These are phyloP conservation scores for Geopyxis carbonaria DNA, from an alignment of 495 filamentous ascomycete species.

Conservation along the genomic window DNA sequence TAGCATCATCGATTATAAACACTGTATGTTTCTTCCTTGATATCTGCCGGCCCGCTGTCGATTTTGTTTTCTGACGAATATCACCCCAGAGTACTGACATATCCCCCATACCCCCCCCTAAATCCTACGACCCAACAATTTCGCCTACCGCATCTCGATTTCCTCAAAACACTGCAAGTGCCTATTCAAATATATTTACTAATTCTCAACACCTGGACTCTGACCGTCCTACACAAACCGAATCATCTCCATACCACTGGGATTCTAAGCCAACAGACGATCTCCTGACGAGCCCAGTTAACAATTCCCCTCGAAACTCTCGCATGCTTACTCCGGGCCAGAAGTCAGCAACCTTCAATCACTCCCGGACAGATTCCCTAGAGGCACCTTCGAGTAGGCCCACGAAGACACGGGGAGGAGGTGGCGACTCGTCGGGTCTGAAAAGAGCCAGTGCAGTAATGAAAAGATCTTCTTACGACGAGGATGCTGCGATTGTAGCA, in stretches of 20 bases:
- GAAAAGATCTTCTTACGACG: constrained; percentile 18
- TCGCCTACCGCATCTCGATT: constrained; percentile 16
- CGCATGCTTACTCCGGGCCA: constrained; percentile 24
- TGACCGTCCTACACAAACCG: constrained; percentile 19
- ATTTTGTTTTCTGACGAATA: too few species aligned
- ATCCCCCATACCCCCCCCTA: constrained; percentile 21
- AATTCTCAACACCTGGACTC: constrained; percentile 17
- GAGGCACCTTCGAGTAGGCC: constrained; percentile 14
- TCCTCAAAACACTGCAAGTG: constrained; percentile 5
- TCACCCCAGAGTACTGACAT: too few species aligned
- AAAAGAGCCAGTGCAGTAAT: constrained; percentile 21
- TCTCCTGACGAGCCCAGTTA: constrained; percentile 14
- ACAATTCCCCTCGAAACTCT: constrained; percentile 22
- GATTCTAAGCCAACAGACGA: constrained; percentile 16
- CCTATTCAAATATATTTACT: constrained; percentile 21
- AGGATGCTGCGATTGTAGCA: constrained; percentile 17
- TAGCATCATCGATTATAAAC: constrained; percentile 21
- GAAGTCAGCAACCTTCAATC: constrained; percentile 13
- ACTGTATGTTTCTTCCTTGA: constrained; percentile 11
- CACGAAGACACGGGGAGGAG: constrained; percentile 19
- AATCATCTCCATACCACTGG: constrained; percentile 23
- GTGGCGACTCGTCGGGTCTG: constrained; percentile 16
- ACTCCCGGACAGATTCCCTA: constrained; percentile 20
- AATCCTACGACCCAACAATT: constrained; percentile 20
- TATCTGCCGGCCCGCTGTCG: neutral